phyloP scores from a whole-genome alignment of 169 alveolate genomes.

The Babesia sp. region DNA sequence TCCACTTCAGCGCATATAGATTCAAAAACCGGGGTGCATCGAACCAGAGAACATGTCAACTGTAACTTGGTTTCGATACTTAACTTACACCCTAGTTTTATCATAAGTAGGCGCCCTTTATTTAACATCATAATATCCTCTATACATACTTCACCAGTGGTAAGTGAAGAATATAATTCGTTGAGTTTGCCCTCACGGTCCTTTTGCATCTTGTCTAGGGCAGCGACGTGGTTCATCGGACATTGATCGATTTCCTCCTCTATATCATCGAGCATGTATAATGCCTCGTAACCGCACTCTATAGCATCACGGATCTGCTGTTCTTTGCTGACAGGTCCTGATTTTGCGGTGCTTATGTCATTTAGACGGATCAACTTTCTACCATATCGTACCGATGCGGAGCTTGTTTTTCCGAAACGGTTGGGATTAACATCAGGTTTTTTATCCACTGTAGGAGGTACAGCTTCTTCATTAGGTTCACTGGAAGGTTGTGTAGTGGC shows the following conservation, averaged over 20 bases:
- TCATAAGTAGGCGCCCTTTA: constrained; percentile 55
- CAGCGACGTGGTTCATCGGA: constrained; percentile 71
- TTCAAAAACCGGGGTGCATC: constrained; percentile 8
- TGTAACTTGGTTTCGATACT: constrained; percentile 60
- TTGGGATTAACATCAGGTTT: constrained; percentile 21
- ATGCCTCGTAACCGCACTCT: constrained; percentile 58
- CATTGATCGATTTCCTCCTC: constrained; percentile 68
- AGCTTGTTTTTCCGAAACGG: constrained; percentile 59
- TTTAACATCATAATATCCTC: constrained; percentile 45
- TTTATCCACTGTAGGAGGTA: not conserved
- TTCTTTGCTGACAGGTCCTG: constrained; percentile 17
- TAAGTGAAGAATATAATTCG: constrained; percentile 41
- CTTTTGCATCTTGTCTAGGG: constrained; percentile 66
- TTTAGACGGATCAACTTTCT: constrained; percentile 52
- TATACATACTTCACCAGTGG: constrained; percentile 26
- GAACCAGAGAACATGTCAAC: constrained; percentile 37
- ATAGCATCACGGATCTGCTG: constrained; percentile 43
- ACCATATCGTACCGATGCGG: constrained; percentile 66
- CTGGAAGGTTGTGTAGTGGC: not conserved
- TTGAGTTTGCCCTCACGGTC: constrained; percentile 58
- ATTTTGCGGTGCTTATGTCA: not conserved
- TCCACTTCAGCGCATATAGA: constrained; percentile 47
- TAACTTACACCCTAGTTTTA: constrained; percentile 60
- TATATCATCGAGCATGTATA: constrained; percentile 57
- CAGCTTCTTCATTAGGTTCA: not conserved